Percentiles rank a stretch among this genome's conserved stretches.
Evolutionary conservation across 192 early-diverging fungal genomes (phyloP).

Genomic region (Coemansia sp.): DNA sequence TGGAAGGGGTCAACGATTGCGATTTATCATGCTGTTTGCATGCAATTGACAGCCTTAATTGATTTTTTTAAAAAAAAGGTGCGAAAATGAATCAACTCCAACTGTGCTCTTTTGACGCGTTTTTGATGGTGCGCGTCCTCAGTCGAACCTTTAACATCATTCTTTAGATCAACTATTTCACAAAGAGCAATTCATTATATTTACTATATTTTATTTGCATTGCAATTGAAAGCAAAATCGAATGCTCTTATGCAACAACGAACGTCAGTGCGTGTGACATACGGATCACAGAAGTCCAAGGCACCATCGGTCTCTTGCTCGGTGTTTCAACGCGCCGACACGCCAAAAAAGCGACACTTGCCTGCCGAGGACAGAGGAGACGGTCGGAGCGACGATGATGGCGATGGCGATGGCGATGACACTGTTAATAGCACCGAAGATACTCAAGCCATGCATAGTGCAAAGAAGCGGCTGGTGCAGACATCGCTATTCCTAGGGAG

Average conservation of each 20-base stretch:
- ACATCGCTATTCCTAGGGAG: conserved; percentile 15
- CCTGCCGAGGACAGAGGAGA: too few species aligned
- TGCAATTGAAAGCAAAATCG: neutral
- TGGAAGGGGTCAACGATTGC: too few species aligned
- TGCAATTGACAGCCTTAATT: too few species aligned
- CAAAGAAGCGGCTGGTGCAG: conserved; percentile 37
- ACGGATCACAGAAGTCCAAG: conserved; percentile 9
- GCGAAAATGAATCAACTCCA: too few species aligned
- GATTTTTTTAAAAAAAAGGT: too few species aligned
- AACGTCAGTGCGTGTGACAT: conserved; percentile 12
- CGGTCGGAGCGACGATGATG: neutral
- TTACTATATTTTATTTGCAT: neutral
- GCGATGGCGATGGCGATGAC: neutral
- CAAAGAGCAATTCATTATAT: neutral
- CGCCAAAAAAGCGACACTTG: neutral
- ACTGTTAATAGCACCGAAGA: neutral
- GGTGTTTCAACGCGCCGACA: neutral
- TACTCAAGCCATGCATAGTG: neutral
- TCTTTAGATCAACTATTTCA: neutral
- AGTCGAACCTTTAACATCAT: neutral
- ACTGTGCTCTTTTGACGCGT: neutral
- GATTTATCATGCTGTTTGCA: too few species aligned
- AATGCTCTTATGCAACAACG: neutral
- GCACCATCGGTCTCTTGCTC: neutral
- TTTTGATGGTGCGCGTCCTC: neutral